Evolutionary conservation across 805 yeast species (phyloP).

Genomic region (Scheffersomyces amazonensis): DNA sequence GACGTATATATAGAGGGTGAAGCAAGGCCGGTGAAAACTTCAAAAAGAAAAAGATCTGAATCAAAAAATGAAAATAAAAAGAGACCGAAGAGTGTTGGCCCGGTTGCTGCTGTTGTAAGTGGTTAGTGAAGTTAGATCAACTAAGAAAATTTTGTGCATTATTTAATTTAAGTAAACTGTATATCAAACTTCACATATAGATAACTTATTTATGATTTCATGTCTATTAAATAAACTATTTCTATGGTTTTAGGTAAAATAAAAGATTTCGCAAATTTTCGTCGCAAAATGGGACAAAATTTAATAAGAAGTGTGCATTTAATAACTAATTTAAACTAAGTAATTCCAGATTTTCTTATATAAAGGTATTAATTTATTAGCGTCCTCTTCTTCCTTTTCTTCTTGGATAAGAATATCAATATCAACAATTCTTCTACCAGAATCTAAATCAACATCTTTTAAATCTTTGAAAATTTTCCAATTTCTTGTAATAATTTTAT

Average conservation of each 20-base stretch:
- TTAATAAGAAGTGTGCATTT: background rate
- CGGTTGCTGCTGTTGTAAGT: constrained; percentile 9
- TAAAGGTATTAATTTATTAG: constrained; percentile 20
- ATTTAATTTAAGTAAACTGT: no score
- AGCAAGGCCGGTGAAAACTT: constrained; percentile 59
- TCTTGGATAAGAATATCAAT: constrained; percentile 30
- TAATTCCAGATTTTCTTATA: constrained; percentile 18
- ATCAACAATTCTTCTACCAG: constrained; percentile 32
- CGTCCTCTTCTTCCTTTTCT: constrained; percentile 30
- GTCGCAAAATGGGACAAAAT: no score
- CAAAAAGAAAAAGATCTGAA: constrained; percentile 31
- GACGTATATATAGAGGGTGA: constrained; percentile 82
- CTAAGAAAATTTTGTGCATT: no score
- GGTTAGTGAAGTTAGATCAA: constrained; percentile 12
- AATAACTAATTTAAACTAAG: background rate
- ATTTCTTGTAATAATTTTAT: constrained; percentile 33
- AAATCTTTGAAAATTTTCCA: constrained; percentile 31
- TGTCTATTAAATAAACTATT: no score
- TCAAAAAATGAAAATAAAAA: constrained; percentile 12
- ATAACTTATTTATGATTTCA: no score
- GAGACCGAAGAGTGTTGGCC: constrained; percentile 19
- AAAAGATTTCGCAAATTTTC: no score
- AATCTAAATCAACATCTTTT: constrained; percentile 33
- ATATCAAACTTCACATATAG: no score
- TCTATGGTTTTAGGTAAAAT: no score